phyloP scores from a whole-genome alignment of 305 asterid genomes.

The Rubia balearica region DNA sequence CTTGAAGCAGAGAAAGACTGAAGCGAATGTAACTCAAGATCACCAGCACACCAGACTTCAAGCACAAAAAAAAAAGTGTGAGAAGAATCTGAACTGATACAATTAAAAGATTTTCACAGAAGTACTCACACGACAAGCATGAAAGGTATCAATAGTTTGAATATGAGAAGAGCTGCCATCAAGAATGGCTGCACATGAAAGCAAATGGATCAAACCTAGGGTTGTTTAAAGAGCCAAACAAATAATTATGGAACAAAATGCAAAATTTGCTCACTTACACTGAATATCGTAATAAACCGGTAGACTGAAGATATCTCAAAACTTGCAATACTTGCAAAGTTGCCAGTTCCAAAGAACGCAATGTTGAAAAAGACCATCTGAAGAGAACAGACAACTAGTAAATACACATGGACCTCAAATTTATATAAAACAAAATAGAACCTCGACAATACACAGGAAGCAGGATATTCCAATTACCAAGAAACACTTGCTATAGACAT shows the following conservation, averaged over 20 bases:
- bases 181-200: constrained; percentile 76
- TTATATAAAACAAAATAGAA: background rate
- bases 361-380: constrained; percentile 95
- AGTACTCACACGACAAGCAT: constrained; percentile 78
- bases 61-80: background rate
- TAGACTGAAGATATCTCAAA: constrained; percentile 96
- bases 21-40: background rate
- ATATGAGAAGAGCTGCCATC: constrained; percentile 91
- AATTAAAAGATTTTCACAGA: constrained; percentile 3
- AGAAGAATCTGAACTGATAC: constrained; percentile 3
- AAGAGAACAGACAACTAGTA: constrained; percentile 12
- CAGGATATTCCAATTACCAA: background rate
- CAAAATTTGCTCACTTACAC: constrained; percentile 47
- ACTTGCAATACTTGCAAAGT: constrained; percentile 94
- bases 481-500: background rate
- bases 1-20: background rate
- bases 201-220: constrained; percentile 20
- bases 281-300: constrained; percentile 91
- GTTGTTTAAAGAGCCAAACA: constrained; percentile 4
- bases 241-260: background rate
- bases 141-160: constrained; percentile 75
- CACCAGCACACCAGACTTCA: background rate
- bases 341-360: constrained; percentile 97
- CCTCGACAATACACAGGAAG: background rate
- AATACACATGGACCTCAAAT: background rate